Base-by-base conservation (phyloP, 2,329 filamentous ascomycete species). In the Phaeophleospora eucalypticola region DNA sequence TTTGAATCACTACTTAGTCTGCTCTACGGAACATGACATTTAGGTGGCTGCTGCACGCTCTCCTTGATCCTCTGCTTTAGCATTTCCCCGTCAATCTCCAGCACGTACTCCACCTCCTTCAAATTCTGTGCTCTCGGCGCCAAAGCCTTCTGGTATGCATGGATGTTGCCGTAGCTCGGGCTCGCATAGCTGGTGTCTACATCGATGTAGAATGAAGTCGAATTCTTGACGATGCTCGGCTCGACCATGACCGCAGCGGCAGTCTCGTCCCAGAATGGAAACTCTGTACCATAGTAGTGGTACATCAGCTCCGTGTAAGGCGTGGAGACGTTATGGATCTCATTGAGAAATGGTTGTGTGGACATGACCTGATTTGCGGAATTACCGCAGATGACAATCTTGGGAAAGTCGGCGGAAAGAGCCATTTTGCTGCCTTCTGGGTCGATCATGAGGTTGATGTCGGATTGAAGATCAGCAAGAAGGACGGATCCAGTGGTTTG, bases 401-500 rank as follows among this genome's bases (percentile, higher is more conserved):
- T 69, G 4, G 71, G 70, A 52, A 75, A 77, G 21, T 66, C 57
- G 4, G 75, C 72, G 1, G 68, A 74, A 15, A 78, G 54, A 0
- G 72, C 72, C 41, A 76, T 75, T 52, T 76, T 75, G 15, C 72
- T 63, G 2, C 68, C 71, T 58, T 77, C 74, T 1, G 74, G 73
- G 43, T 78, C 74, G 34, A 75, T 69, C 65, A 75, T 76, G 2
- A 76, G 58, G 58, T 77, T 78, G 57, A 76, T 73, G 51, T 73
- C 59, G 36, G 51, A 63, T 42, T 61, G 58, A n/a, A 57, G 49
- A 39, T 60, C 49, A 24, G 54, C 51, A 3, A 60, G 59, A 18
- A 59, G 49, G n/a, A 57, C 52, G 20, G 53, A 50, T 21, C 61
- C 60, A 3, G 59, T 60, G 19, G 50, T 62, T 62, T 61, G 8